phyloP scores from a whole-genome alignment of 495 filamentous ascomycete species.

The Hypomontagnella monticulosa region DNA sequence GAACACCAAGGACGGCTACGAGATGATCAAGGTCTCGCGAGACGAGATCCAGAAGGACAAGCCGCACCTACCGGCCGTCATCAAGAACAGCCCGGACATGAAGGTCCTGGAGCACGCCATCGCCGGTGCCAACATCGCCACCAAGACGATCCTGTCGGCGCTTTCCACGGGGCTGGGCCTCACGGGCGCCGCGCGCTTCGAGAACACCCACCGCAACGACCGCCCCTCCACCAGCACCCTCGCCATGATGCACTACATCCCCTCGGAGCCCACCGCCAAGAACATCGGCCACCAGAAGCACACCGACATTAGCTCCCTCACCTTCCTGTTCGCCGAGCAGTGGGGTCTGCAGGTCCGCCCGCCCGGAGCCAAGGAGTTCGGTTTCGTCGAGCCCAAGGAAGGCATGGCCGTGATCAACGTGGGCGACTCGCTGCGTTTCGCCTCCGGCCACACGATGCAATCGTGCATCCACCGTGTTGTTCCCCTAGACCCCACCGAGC shows the following conservation, averaged over 20 bases:
- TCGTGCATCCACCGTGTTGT: constrained; percentile 67
- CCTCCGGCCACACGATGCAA: constrained; percentile 59
- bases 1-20: constrained; percentile 62
- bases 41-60: constrained; percentile 60
- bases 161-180: constrained; percentile 59
- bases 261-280: constrained; percentile 51
- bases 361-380: constrained; percentile 58
- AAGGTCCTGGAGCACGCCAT: constrained; percentile 56
- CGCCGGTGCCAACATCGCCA: constrained; percentile 60
- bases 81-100: constrained; percentile 61
- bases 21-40: constrained; percentile 63
- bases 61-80: constrained; percentile 53
- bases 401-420: constrained; percentile 66
- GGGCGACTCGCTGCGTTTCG: constrained; percentile 66
- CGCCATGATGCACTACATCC: constrained; percentile 61
- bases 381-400: constrained; percentile 60
- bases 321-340: constrained; percentile 64
- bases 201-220: constrained; percentile 63
- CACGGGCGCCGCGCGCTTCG: constrained; percentile 55
- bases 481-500: constrained; percentile 57
- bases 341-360: constrained; percentile 66
- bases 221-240: constrained; percentile 58
- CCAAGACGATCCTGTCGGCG: constrained; percentile 60
- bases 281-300: constrained; percentile 64
- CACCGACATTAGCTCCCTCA: constrained; percentile 67